Evolutionary conservation across 441 rosid species (phyloP), one percentile per base, ranked within the genome.

Genomic region (Geranium incanum): DNA sequence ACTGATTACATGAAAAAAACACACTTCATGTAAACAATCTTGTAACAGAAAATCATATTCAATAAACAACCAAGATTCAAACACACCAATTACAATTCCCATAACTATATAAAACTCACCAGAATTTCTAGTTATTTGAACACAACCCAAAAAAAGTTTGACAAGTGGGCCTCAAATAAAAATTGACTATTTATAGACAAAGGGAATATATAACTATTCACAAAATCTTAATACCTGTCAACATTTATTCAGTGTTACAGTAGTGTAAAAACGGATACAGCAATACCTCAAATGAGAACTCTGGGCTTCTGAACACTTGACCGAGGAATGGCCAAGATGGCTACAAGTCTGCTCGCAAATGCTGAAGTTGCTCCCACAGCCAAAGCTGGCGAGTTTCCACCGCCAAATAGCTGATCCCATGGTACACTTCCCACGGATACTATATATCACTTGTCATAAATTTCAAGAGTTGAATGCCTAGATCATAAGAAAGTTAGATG

Each of bases 341-440:
- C 95, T 62, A 89, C 71, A 72, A 90, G 75, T 73, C 99, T 97
- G 73, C 86, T 88, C 23, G 84, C 59, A 71, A 92, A 78, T 66
- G 97, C 86, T 11, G 99, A 82, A 68, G 88, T 68, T 67, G 85
- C 95, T 71, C 93, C 98, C 60, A 89, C 91, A 6, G 88, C 93
- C 79, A 95, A 83, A 16, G 98, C 97, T 0, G 99, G 89, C 45
- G 91, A 89, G 80, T 92, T 90, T 74, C 97, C 99, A 70, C 98
- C 98, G 21, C 99, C 99, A 76, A 90, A 89, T 66, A 95, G 83
- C 81, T 90, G 91, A 84, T 95, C 98, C 95, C 95, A 92, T 16
- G 97, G 97, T 15, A 97, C 99, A 88, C 90, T 84, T 70, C 96
- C 98, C 70, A 89, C 68, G 55, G 99, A 92, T 70, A 95, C 93